phyloP scores from a whole-genome alignment of 768 basidiomycete genomes.

The Leccinum subgranulosum region DNA sequence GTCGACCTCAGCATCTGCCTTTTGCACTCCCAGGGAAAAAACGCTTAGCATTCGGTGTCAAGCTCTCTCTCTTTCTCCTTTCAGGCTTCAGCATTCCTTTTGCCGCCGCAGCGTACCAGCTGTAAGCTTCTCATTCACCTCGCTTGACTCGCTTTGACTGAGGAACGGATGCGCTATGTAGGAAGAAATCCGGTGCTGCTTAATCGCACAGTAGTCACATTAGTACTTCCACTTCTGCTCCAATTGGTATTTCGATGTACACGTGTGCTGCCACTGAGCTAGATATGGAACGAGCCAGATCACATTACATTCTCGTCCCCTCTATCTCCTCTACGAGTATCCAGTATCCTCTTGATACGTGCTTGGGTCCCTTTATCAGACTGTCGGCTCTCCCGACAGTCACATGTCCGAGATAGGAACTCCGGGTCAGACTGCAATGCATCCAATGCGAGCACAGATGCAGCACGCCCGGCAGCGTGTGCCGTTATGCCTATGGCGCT shows the following conservation, averaged over 20 bases:
- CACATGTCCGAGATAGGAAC: constrained; percentile 62
- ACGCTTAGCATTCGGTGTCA: constrained; percentile 41
- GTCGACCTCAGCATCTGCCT: constrained; percentile 46
- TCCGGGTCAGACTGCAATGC: constrained; percentile 61
- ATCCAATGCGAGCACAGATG: constrained; percentile 65
- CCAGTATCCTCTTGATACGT: constrained; percentile 31
- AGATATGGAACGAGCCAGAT: constrained; percentile 4
- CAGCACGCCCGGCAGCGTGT: constrained; percentile 54
- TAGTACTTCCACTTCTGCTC: neutral
- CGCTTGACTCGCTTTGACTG: neutral
- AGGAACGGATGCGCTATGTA: constrained; percentile 19
- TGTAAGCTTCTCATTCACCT: constrained; percentile 44
- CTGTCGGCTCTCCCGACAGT: constrained; percentile 48
- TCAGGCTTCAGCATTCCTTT: constrained; percentile 69
- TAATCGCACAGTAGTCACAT: constrained; percentile 14
- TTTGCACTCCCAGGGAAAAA: constrained; percentile 52
- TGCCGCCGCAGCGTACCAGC: constrained; percentile 54
- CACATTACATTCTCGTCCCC: constrained; percentile 13
- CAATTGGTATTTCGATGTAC: constrained; percentile 4
- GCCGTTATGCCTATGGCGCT: constrained; percentile 51
- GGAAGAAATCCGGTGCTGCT: constrained; percentile 37
- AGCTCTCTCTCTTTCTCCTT: constrained; percentile 37
- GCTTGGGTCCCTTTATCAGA: constrained; percentile 39
- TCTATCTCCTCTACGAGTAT: constrained; percentile 25
- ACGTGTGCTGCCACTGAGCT: neutral